Percentiles rank a stretch among this genome's conserved stretches.
These are phyloP conservation scores for Neonectria coccinea DNA, from an alignment of 2,329 filamentous ascomycete species.

Conservation along the genomic window DNA sequence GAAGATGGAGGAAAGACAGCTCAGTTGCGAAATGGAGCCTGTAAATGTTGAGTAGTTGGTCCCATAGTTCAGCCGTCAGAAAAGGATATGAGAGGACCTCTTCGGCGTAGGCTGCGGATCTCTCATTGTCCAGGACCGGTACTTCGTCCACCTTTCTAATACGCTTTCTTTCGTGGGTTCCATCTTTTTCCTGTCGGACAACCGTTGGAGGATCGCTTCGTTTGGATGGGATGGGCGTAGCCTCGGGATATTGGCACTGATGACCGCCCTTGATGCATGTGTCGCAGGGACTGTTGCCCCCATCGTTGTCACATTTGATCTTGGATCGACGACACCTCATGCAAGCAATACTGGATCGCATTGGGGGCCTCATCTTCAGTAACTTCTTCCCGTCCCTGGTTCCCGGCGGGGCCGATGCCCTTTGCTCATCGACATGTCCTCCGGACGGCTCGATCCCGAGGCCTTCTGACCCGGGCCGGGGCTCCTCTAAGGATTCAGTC, in stretches of 20 bases:
- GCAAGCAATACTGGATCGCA: slow-evolving; percentile 86
- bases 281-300: slow-evolving; percentile 77
- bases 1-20: slow-evolving; percentile 76
- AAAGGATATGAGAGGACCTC: slow-evolving; percentile 72
- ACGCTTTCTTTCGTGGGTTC: slow-evolving; percentile 63
- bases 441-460: slow-evolving; percentile 18
- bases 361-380: slow-evolving; percentile 56
- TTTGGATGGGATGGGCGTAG: slow-evolving; percentile 52
- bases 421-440: slow-evolving; percentile 31
- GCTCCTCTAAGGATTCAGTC: slow-evolving; percentile 21
- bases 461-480: slow-evolving; percentile 24
- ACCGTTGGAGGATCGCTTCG: slow-evolving; percentile 54
- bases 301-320: slow-evolving; percentile 87
- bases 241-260: slow-evolving; percentile 77
- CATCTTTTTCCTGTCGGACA: slow-evolving; percentile 56
- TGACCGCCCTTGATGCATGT: slow-evolving; percentile 78
- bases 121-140: slow-evolving; percentile 53
- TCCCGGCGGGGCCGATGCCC: slow-evolving; percentile 8
- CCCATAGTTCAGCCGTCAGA: slow-evolving; percentile 74
- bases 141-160: slow-evolving; percentile 58
- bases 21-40: slow-evolving; percentile 79
- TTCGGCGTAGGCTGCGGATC: slow-evolving; percentile 57
- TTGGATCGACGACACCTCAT: slow-evolving; percentile 81
- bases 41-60: slow-evolving; percentile 76
- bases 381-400: slow-evolving; percentile 32